These are phyloP conservation scores for Hyphopichia wangnamkhiaoensis DNA, from an alignment of 1,139 yeast species.

Conservation along the genomic window DNA sequence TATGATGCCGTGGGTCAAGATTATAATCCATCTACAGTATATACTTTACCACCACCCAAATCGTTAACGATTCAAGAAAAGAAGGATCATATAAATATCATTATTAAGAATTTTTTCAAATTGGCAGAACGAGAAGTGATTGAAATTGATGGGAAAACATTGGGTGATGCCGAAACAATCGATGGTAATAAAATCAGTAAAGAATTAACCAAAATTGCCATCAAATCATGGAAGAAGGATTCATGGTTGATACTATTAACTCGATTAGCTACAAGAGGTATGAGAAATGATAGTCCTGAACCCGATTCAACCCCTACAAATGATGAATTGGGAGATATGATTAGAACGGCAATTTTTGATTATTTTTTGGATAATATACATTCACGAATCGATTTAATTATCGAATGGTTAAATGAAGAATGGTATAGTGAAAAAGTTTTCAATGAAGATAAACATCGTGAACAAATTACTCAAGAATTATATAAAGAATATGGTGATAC, in stretches of 20 bases:
- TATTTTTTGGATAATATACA: slow-evolving; percentile 77
- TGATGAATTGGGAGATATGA: slow-evolving; percentile 53
- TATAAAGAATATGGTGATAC: slow-evolving; percentile 15
- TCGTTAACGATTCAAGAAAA: slow-evolving; percentile 49
- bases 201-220: slow-evolving; percentile 55
- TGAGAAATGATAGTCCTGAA: slow-evolving; percentile 32
- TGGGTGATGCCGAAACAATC: slow-evolving; percentile 11
- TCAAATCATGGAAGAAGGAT: slow-evolving; percentile 64
- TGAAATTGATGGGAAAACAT: slow-evolving; percentile 10
- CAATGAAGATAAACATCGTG: slow-evolving; percentile 27
- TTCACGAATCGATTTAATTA: slow-evolving; percentile 69
- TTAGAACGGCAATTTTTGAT: slow-evolving; percentile 70
- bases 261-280: slow-evolving; percentile 80
- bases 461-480: slow-evolving; percentile 15
- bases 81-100: slow-evolving; percentile 51
- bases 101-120: slow-evolving; percentile 56
- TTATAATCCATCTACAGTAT: slow-evolving; percentile 44
- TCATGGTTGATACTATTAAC: slow-evolving; percentile 80
- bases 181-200: slow-evolving; percentile 20
- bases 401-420: slow-evolving; percentile 95
- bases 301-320: slow-evolving; percentile 12
- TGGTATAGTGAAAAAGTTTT: slow-evolving; percentile 75
- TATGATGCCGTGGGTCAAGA: slow-evolving; percentile 37
- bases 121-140: slow-evolving; percentile 34
- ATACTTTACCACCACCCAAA: slow-evolving; percentile 60